These are phyloP conservation scores for Boletus reticulatus DNA, from an alignment of 768 basidiomycete genomes.

Conservation along the genomic window DNA sequence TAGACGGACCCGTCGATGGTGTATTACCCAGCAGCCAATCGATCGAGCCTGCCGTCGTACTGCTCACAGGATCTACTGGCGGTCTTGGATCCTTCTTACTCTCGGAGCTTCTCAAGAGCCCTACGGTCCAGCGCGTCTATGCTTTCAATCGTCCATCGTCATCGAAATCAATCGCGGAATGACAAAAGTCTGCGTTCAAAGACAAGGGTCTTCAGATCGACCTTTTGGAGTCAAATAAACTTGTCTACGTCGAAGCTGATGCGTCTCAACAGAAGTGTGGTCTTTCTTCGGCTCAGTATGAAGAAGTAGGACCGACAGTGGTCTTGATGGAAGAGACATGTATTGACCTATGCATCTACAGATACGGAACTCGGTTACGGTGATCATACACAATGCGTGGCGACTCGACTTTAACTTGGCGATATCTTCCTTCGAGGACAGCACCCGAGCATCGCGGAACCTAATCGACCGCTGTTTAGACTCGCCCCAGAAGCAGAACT, in stretches of 20 bases:
- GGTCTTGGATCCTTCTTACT: conserved; percentile 42
- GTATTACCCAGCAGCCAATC: background rate
- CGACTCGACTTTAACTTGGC: conserved; percentile 41
- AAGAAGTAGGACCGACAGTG: conserved; percentile 21
- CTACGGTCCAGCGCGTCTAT: conserved; percentile 31
- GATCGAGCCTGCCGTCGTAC: background rate
- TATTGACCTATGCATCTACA: background rate
- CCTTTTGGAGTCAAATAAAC: conserved; percentile 12
- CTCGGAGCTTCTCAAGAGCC: conserved; percentile 26
- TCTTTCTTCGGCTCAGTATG: conserved; percentile 22
- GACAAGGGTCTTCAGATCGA: no score
- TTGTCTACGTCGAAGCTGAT: conserved; percentile 40
- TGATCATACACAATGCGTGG: conserved; percentile 41
- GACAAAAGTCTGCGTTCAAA: no score
- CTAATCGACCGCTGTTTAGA: conserved; percentile 28
- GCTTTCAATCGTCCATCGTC: no score
- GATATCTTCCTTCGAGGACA: conserved; percentile 36
- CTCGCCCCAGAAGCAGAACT: background rate
- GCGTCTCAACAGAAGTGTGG: conserved; percentile 31
- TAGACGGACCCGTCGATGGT: background rate
- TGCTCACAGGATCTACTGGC: conserved; percentile 44
- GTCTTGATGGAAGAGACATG: background rate
- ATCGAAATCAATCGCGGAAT: no score
- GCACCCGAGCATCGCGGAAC: conserved; percentile 32
- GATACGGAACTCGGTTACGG: conserved; percentile 25